A percentile compares a stretch with the other conserved stretches of the same genome.
Evolutionary conservation across 768 basidiomycete genomes (phyloP).

Genomic region (Melanogaster broomeanus): DNA sequence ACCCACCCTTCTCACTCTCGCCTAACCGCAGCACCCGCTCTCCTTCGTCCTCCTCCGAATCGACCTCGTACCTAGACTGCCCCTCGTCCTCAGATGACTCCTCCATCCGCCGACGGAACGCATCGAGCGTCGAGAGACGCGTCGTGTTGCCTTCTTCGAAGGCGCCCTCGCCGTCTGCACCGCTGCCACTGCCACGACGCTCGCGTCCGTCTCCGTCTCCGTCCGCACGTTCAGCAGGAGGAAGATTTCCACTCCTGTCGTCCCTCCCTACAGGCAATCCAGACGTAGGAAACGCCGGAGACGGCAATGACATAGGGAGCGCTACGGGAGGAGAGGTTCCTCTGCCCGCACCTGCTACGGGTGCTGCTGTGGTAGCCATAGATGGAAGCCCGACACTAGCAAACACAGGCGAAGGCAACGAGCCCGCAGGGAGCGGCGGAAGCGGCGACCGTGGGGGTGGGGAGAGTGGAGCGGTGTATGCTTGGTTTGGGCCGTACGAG

Average conservation of each 20-base stretch:
- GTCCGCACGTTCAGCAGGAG: background rate
- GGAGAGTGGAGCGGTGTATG: slow-evolving; percentile 15
- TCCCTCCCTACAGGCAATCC: background rate
- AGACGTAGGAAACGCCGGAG: slow-evolving; percentile 2
- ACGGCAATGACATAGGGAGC: slow-evolving; percentile 12
- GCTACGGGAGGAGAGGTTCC: slow-evolving; percentile 16
- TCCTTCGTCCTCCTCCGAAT: slow-evolving; percentile 10
- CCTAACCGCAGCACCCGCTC: slow-evolving; percentile 1
- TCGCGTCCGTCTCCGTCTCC: background rate
- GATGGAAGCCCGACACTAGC: background rate
- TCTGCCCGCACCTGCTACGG: slow-evolving; percentile 10
- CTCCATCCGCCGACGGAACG: slow-evolving; percentile 19
- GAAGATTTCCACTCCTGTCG: background rate
- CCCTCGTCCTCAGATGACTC: slow-evolving; percentile 11
- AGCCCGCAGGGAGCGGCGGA: slow-evolving; percentile 17
- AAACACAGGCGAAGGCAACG: slow-evolving; percentile 17
- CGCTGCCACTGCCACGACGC: background rate
- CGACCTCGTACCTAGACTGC: background rate
- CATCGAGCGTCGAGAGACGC: slow-evolving; percentile 26
- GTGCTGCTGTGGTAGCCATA: too few relatives aligned
- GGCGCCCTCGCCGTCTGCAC: background rate
- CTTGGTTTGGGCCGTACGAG: slow-evolving; percentile 1
- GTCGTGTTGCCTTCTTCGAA: slow-evolving; percentile 20
- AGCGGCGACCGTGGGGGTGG: slow-evolving; percentile 25
- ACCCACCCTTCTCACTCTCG: slow-evolving; percentile 5